Conservation (phyloP, 2,329 filamentous ascomycete species). For the Penicillium hesseltinei region DNA sequence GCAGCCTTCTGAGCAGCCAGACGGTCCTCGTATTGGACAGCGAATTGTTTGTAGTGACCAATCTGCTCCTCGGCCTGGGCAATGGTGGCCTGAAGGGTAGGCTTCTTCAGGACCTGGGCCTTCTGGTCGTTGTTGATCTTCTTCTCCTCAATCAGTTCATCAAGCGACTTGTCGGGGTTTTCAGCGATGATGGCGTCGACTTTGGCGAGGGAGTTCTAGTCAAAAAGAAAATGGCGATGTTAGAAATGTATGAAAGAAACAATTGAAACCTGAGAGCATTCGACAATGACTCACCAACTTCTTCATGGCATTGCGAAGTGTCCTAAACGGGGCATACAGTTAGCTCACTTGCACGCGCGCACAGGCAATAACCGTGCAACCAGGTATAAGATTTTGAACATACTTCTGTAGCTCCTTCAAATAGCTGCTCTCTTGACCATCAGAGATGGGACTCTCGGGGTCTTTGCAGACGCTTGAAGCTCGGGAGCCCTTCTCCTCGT, state of each 20-base stretch:
- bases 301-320: constrained; percentile 88
- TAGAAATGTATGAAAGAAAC: constrained; percentile 4
- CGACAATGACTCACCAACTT: constrained; percentile 68
- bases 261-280: background rate
- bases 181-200: constrained; percentile 60
- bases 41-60: constrained; percentile 59
- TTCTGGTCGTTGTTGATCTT: constrained; percentile 67
- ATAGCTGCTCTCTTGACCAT: constrained; percentile 69
- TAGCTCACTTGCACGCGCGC: constrained; percentile 11
- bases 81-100: constrained; percentile 56
- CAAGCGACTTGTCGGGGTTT: constrained; percentile 58
- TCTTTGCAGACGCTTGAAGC: constrained; percentile 32
- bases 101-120: constrained; percentile 62
- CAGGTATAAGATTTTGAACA: constrained; percentile 31
- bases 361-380: constrained; percentile 5
- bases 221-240: constrained; percentile 17
- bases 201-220: constrained; percentile 57
- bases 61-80: constrained; percentile 61
- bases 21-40: constrained; percentile 57
- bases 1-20: constrained; percentile 56
- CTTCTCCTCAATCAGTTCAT: constrained; percentile 61
- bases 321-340: constrained; percentile 53
- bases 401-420: constrained; percentile 91
- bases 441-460: constrained; percentile 39
- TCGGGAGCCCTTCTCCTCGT: constrained; percentile 59